Conservation (phyloP, 1,139 yeast species). For the Pichia sp. region DNA sequence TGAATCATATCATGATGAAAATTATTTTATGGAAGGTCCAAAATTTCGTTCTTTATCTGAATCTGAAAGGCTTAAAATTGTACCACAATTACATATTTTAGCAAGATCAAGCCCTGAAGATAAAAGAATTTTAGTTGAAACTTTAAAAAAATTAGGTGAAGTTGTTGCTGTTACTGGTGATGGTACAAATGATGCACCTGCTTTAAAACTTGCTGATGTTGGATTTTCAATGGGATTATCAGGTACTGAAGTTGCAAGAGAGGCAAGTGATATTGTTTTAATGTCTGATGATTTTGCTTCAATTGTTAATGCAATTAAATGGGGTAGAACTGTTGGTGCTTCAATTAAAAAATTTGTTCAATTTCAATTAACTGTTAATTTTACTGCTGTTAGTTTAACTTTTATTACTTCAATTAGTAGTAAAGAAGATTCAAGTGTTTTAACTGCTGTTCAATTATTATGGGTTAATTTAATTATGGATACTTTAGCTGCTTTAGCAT, state of each 20-base stretch:
- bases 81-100: constrained; percentile 72
- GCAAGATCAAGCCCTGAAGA: constrained; percentile 97
- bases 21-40: constrained; percentile 90
- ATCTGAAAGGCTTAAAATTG: constrained; percentile 51
- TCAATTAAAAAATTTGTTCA: constrained; percentile 94
- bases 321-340: constrained; percentile 97
- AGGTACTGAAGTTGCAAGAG: constrained; percentile 93
- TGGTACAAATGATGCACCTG: constrained; percentile 97
- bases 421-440: constrained; percentile 69
- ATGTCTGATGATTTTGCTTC: constrained; percentile 96
- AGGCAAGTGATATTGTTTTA: constrained; percentile 87
- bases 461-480: constrained; percentile 99
- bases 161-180: constrained; percentile 99
- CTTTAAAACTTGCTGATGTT: constrained; percentile 83
- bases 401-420: constrained; percentile 92
- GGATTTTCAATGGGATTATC: constrained; percentile 93
- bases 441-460: constrained; percentile 92
- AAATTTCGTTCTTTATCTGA: constrained; percentile 61
- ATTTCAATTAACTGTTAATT: constrained; percentile 91
- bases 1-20: constrained; percentile 45
- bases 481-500: constrained; percentile 93
- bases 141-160: constrained; percentile 75
- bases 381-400: constrained; percentile 90
- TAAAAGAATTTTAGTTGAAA: constrained; percentile 77
- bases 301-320: constrained; percentile 94